phyloP scores from a whole-genome alignment of 2,329 filamentous ascomycete species.

The Sporothrix humicola region DNA sequence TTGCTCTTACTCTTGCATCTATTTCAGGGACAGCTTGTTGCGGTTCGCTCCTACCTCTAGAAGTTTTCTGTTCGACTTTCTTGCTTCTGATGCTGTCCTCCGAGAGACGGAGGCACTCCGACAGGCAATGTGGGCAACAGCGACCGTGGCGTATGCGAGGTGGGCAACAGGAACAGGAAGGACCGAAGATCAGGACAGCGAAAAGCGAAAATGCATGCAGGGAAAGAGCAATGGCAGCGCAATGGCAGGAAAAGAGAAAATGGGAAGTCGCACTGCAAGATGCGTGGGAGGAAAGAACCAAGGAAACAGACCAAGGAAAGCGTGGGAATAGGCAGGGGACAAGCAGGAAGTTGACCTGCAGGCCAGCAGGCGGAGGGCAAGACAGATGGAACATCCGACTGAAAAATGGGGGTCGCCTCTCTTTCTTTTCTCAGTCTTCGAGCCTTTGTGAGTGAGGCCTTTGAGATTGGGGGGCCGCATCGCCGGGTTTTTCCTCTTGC shows the following conservation, averaged over 20 bases:
- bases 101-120: constrained; percentile 22
- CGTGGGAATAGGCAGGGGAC: constrained; percentile 23
- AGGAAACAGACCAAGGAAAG: background rate
- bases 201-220: background rate
- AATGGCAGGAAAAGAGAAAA: background rate
- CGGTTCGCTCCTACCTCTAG: background rate
- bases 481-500: constrained; percentile 11
- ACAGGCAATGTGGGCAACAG: background rate
- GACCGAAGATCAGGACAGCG: background rate
- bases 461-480: constrained; percentile 30
- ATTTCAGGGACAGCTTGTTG: background rate
- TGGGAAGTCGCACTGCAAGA: background rate
- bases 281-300: background rate
- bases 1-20: constrained; percentile 3
- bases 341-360: constrained; percentile 16
- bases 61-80: background rate
- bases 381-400: background rate
- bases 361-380: background rate
- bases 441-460: background rate
- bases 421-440: background rate
- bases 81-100: constrained; percentile 23
- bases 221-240: background rate
- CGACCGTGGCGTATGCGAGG: constrained; percentile 19
- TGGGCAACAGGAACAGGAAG: constrained; percentile 17
- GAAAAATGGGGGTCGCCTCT: constrained; percentile 29